Conservation (phyloP, 768 basidiomycete genomes). For the Mycena belliarum region DNA sequence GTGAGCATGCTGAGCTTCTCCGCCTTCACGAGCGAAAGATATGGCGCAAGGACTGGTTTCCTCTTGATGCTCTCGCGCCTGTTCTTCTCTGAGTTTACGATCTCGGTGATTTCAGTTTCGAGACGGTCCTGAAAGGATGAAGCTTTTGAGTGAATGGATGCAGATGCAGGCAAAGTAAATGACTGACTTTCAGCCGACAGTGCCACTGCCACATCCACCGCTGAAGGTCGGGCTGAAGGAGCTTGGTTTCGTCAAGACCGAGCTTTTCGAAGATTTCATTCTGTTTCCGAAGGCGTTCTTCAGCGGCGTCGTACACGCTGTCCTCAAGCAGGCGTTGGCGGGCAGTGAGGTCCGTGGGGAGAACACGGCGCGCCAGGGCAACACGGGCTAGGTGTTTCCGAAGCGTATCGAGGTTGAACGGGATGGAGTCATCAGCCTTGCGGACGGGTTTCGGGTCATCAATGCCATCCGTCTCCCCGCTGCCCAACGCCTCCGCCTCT, state of each 20-base stretch:
- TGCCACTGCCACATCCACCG: slow-evolving; percentile 92
- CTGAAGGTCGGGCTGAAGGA: slow-evolving; percentile 56
- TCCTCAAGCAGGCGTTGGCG: slow-evolving; percentile 85
- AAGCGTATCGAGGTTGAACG: slow-evolving; percentile 75
- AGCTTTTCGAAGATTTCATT: slow-evolving; percentile 56
- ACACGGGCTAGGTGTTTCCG: slow-evolving; percentile 68
- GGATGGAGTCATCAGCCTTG: slow-evolving; percentile 38
- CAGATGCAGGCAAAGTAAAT: background rate
- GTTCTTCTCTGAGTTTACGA: slow-evolving; percentile 38
- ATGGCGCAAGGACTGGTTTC: slow-evolving; percentile 52
- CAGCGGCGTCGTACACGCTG: slow-evolving; percentile 83
- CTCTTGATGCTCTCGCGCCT: background rate
- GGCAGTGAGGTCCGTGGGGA: slow-evolving; percentile 64
- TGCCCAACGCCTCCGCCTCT: slow-evolving; percentile 50
- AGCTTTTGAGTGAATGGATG: too few relatives aligned
- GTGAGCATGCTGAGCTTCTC: slow-evolving; percentile 85
- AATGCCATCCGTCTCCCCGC: slow-evolving; percentile 42
- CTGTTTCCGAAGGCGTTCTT: slow-evolving; percentile 67
- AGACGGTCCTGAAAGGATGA: slow-evolving; percentile 39
- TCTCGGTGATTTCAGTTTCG: slow-evolving; percentile 49
- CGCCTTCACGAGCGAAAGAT: slow-evolving; percentile 71
- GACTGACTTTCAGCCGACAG: slow-evolving; percentile 42
- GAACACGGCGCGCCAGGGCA: slow-evolving; percentile 60
- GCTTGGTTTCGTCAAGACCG: slow-evolving; percentile 49
- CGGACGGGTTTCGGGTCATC: slow-evolving; percentile 69